Conservation (phyloP, 306 rosid genomes). For the Rubus idaeus region DNA sequence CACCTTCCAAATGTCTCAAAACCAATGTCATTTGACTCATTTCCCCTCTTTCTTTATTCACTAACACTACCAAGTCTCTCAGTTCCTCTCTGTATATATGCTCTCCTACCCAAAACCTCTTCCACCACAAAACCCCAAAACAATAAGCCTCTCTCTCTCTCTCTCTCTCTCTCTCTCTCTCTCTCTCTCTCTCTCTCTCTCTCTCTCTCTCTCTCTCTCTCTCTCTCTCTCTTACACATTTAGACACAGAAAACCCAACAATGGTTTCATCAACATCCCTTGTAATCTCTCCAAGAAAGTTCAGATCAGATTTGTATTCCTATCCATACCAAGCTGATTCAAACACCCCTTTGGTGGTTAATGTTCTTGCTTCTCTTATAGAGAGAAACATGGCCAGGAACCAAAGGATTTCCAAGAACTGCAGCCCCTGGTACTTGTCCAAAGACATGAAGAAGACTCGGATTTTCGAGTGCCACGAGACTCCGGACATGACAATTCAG, state of each 20-base stretch:
- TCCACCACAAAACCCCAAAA: constrained; percentile 26
- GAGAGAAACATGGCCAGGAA: constrained; percentile 82
- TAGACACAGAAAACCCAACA: background rate
- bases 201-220: background rate
- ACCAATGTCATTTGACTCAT: constrained; percentile 28
- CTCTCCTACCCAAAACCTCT: constrained; percentile 22
- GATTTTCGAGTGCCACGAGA: constrained; percentile 66
- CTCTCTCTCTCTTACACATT: background rate
- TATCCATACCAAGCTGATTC: constrained; percentile 72
- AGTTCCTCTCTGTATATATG: constrained; percentile 34
- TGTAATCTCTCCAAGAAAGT: constrained; percentile 70
- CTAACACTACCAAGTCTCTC: constrained; percentile 9
- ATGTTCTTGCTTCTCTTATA: constrained; percentile 74
- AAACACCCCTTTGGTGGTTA: constrained; percentile 64
- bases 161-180: background rate
- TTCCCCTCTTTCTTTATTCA: constrained; percentile 13
- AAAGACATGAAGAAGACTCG: constrained; percentile 37
- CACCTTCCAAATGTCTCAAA: constrained; percentile 59
- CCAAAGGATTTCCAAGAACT: constrained; percentile 61
- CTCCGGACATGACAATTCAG: constrained; percentile 77
- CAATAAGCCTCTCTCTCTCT: background rate
- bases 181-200: background rate
- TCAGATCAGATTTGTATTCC: constrained; percentile 72
- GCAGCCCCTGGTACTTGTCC: constrained; percentile 38
- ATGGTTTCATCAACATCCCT: constrained; percentile 44